phyloP scores from a whole-genome alignment of 208 protist species.

The Acanthamoeba rhysodes region DNA sequence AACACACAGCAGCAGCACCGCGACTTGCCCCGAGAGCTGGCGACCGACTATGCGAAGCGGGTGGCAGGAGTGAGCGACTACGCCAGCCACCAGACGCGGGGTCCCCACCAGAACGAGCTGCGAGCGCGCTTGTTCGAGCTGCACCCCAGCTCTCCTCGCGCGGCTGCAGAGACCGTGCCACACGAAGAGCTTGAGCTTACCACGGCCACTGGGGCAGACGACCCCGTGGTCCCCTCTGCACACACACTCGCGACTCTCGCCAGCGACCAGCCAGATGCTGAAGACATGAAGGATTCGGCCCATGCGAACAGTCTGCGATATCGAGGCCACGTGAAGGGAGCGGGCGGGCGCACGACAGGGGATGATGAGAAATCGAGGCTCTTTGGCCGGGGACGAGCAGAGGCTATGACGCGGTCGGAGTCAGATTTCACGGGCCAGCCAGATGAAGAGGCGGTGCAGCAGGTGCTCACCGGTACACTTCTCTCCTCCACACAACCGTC shows the following conservation, averaged over 20 bases:
- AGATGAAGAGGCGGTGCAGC: background rate
- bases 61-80: slow-evolving; percentile 1
- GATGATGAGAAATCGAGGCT: background rate
- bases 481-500: background rate
- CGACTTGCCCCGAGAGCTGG: background rate
- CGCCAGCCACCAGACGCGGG: background rate
- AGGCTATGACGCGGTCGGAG: background rate
- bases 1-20: background rate
- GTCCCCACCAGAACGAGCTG: background rate
- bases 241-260: background rate
- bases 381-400: background rate
- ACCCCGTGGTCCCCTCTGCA: background rate
- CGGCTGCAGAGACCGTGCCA: background rate
- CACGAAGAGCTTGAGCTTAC: background rate
- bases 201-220: background rate
- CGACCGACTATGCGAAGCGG: background rate
- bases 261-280: background rate
- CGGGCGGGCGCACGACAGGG: background rate
- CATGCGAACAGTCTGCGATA: background rate
- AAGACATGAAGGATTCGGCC: background rate
- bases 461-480: background rate
- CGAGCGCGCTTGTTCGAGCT: slow-evolving; percentile 20
- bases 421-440: background rate
- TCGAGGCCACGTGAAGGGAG: background rate
- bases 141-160: background rate